Evolutionary conservation across 257 asterid species (phyloP), one percentile per base, ranked within the genome.

Genomic region (Striga asiatica): DNA sequence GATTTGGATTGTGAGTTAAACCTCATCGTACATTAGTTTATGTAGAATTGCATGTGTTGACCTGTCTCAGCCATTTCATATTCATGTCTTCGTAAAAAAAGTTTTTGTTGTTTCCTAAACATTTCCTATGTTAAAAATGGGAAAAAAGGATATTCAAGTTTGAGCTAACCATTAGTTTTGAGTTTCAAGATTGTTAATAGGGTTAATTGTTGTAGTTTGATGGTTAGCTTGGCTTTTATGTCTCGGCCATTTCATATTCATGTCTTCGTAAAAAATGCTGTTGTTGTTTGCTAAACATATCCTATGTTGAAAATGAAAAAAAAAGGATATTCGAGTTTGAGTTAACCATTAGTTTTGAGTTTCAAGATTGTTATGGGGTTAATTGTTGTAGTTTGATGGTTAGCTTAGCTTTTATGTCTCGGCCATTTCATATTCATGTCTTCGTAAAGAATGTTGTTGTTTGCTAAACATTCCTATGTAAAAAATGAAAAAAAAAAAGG

Each of bases 1-100:
- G 94, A 7, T 56, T 81, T 49, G 94, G 96, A 76, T 56, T 79
- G 94, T 81, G 74, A 83, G 93, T 70, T 43, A 2, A 32, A 24
- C 10, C 24, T 1, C 41, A n/a, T 28, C 2, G 10, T 29, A 1
- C 6, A 49, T 42, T 32, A 27, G 37, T 49, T 13, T 10, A 0
- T 29, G 8, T 29, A 29, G n/a, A n/a, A n/a, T n/a, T n/a, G n/a
- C n/a, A n/a, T n/a, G n/a, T n/a, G n/a, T n/a, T n/a, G n/a, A n/a
- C n/a, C n/a, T n/a, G n/a, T n/a, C n/a, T n/a, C n/a, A n/a, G n/a
- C n/a, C n/a, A n/a, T 29, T 29, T 29, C 35, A 5, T 29, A 29
- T 29, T 29, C 8, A 29, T 10, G 9, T 7, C 6, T 29, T 29
- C 3, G 35, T 29, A 29, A 29, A 29, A 29, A 29, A n/a, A n/a